These are phyloP conservation scores for Diaporthe longicolla DNA, from an alignment of 2,329 filamentous ascomycete species.

Conservation along the genomic window DNA sequence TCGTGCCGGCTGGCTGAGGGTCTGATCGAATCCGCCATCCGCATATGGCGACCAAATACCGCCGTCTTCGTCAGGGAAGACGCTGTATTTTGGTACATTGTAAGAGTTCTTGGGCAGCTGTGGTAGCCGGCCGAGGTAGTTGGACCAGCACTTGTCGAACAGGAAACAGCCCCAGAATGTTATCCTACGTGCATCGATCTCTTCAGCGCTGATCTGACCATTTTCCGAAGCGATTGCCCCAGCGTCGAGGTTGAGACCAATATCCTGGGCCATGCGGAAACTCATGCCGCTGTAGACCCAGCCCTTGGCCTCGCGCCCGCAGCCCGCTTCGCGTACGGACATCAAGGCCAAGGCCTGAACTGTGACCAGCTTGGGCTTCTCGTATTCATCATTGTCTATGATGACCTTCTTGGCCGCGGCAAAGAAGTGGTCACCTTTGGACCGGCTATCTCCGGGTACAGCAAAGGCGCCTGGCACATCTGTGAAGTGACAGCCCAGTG, in stretches of 20 bases:
- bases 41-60: constrained; percentile 91
- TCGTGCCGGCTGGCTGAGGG: constrained; percentile 82
- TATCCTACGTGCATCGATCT: constrained; percentile 89
- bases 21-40: constrained; percentile 82
- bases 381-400: constrained; percentile 92
- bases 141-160: constrained; percentile 99
- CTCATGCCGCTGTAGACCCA: constrained; percentile 99
- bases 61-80: constrained; percentile 90
- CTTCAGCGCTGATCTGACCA: constrained; percentile 78
- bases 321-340: constrained; percentile 96
- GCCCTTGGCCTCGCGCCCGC: constrained; percentile 92
- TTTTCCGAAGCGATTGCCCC: constrained; percentile 72
- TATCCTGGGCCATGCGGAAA: constrained; percentile 96
- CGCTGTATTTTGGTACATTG: constrained; percentile 89
- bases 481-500: constrained; percentile 94
- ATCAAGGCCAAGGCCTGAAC: constrained; percentile 95
- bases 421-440: constrained; percentile 96
- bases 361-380: constrained; percentile 87
- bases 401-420: constrained; percentile 92
- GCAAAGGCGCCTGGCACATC: constrained; percentile 80
- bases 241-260: constrained; percentile 90
- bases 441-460: constrained; percentile 80
- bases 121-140: constrained; percentile 92
- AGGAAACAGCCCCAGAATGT: constrained; percentile 98
- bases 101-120: constrained; percentile 85